A percentile compares a stretch with the other conserved stretches of the same genome.
These are phyloP conservation scores for Begonia loranthoides DNA, from an alignment of 306 rosid genomes.

Conservation along the genomic window DNA sequence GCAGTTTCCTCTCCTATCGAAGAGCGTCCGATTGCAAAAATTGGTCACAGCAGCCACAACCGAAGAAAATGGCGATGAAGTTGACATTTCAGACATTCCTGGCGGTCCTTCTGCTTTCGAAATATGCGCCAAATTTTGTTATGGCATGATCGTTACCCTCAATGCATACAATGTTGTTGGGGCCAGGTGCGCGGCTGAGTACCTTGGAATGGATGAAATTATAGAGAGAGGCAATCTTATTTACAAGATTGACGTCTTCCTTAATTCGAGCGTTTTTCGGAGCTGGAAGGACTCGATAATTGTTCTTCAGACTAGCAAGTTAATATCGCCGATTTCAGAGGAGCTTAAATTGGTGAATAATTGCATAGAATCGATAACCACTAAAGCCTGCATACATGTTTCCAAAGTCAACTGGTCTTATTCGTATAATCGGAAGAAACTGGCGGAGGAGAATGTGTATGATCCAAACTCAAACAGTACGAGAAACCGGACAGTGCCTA, in stretches of 20 bases:
- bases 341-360: conserved; percentile 61
- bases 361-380: conserved; percentile 63
- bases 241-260: conserved; percentile 93
- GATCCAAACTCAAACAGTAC: conserved; percentile 44
- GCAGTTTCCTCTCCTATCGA: conserved; percentile 94
- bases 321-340: conserved; percentile 47
- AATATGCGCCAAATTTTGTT: conserved; percentile 91
- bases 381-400: conserved; percentile 65
- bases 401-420: conserved; percentile 94
- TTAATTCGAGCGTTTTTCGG: conserved; percentile 74
- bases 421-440: conserved; percentile 72
- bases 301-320: conserved; percentile 74
- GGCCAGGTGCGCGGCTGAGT: conserved; percentile 82
- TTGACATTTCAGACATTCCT: conserved; percentile 69
- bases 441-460: conserved; percentile 62
- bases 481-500: conserved; percentile 62
- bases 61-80: conserved; percentile 45
- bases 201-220: conserved; percentile 75
- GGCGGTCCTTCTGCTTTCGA: conserved; percentile 86
- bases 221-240: conserved; percentile 86
- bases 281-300: conserved; percentile 99
- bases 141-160: conserved; percentile 90
- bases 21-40: conserved; percentile 72
- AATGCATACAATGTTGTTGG: conserved; percentile 78
- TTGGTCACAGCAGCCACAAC: conserved; percentile 37